phyloP scores from a whole-genome alignment of 164 flowering plant genomes.

The Santalum album region DNA sequence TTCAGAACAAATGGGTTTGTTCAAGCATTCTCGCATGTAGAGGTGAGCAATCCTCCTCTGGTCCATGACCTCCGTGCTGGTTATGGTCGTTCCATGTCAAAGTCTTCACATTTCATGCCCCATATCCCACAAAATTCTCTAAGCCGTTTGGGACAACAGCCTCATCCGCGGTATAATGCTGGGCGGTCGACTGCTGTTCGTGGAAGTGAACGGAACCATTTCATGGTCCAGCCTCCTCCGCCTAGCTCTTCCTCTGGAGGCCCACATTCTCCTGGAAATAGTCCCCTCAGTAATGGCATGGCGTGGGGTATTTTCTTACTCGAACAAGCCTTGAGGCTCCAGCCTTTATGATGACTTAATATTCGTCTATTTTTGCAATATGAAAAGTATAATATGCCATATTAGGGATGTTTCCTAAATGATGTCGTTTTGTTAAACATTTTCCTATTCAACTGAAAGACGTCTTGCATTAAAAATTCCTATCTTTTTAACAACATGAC shows the following conservation, averaged over 20 bases:
- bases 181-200: slow-evolving; percentile 34
- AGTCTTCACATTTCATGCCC: slow-evolving; percentile 41
- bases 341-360: background rate
- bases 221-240: slow-evolving; percentile 38
- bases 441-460: no score
- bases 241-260: slow-evolving; percentile 36
- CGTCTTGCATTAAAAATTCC: no score
- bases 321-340: background rate
- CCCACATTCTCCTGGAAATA: slow-evolving; percentile 53
- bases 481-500: no score
- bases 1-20: slow-evolving; percentile 57
- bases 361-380: no score
- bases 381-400: no score
- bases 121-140: slow-evolving; percentile 56
- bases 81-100: slow-evolving; percentile 36
- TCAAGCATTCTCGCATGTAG: slow-evolving; percentile 45
- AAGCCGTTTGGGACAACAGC: slow-evolving; percentile 75
- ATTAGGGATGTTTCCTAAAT: no score
- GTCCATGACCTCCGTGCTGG: slow-evolving; percentile 38
- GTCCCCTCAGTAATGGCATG: slow-evolving; percentile 33
- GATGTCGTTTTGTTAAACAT: no score
- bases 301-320: slow-evolving; percentile 55
- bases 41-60: slow-evolving; percentile 48
- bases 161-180: slow-evolving; percentile 38
- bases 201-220: slow-evolving; percentile 50